Conservation (phyloP, 495 filamentous ascomycete genomes). For the Trichocladium uniseriatum region DNA sequence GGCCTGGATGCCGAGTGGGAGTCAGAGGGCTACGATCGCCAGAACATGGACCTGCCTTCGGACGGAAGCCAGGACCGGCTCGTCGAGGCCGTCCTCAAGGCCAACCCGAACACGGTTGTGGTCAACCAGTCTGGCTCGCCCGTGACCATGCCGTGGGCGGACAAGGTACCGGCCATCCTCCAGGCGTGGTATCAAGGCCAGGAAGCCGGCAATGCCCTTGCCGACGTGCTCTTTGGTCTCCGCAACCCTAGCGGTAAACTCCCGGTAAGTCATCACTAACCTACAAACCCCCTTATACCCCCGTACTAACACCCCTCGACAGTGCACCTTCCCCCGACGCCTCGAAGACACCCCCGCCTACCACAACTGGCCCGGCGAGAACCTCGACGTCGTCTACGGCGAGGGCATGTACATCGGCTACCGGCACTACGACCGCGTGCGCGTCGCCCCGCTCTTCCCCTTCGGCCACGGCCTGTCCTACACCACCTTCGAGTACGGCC, state of each 20-base stretch:
- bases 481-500: constrained; percentile 62
- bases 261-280: constrained; percentile 40
- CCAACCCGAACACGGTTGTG: constrained; percentile 65
- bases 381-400: constrained; percentile 67
- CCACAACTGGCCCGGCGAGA: constrained; percentile 77
- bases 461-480: constrained; percentile 83
- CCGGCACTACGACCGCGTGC: constrained; percentile 67
- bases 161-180: constrained; percentile 56
- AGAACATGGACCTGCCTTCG: constrained; percentile 68
- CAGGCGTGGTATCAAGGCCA: constrained; percentile 79
- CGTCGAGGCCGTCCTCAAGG: constrained; percentile 57
- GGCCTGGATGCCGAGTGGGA: constrained; percentile 84
- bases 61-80: constrained; percentile 65
- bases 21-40: constrained; percentile 77
- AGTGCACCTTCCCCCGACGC: constrained; percentile 57
- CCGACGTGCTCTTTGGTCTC: constrained; percentile 77
- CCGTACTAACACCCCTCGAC: constrained; percentile 24
- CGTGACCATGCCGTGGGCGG: constrained; percentile 75
- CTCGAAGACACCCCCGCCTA: constrained; percentile 75
- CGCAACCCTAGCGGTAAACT: constrained; percentile 80
- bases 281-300: no score
- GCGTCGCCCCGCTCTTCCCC: constrained; percentile 57
- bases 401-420: constrained; percentile 83
- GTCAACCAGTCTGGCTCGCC: constrained; percentile 81
- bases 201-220: constrained; percentile 79